phyloP scores from a whole-genome alignment of 768 basidiomycete genomes.

The Podaxis sp. region DNA sequence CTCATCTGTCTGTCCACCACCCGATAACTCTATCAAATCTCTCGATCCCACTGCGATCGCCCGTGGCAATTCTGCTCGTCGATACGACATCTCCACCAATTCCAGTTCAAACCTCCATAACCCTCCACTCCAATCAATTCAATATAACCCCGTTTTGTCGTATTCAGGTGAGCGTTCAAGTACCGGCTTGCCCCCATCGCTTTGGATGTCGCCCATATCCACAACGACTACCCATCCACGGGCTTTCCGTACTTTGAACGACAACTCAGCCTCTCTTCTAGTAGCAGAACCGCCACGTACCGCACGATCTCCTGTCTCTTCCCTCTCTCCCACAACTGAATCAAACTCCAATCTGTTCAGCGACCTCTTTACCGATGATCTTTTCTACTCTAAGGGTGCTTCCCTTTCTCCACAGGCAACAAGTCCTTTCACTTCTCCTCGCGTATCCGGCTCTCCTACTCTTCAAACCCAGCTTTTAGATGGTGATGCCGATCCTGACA shows the following conservation, averaged over 20 bases:
- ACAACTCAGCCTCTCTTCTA: constrained; percentile 33
- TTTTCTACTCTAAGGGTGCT: constrained; percentile 46
- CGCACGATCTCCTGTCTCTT: constrained; percentile 42
- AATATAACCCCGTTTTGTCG: constrained; percentile 24
- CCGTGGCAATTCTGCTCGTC: constrained; percentile 1
- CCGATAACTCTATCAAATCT: not conserved
- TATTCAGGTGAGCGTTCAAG: constrained; percentile 50
- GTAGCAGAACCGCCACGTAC: constrained; percentile 15
- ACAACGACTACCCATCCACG: constrained; percentile 26
- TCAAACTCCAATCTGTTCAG: constrained; percentile 65
- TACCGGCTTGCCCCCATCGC: constrained; percentile 64
- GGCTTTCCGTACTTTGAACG: constrained; percentile 37
- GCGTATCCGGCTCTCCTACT: constrained; percentile 68
- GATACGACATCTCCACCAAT: not conserved
- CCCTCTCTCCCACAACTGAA: constrained; percentile 44
- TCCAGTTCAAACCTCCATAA: constrained; percentile 5
- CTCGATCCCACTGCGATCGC: not conserved
- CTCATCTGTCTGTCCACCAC: constrained; percentile 1
- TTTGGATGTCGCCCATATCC: constrained; percentile 81
- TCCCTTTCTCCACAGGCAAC: constrained; percentile 41
- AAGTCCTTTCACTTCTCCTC: constrained; percentile 64
- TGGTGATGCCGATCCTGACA: constrained; percentile 57
- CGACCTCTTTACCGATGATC: constrained; percentile 70
- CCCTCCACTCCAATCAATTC: constrained; percentile 14
- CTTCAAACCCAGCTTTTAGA: constrained; percentile 45